Conservation (phyloP, 148 eudicot genomes). For the Pouteria glomerata region DNA sequence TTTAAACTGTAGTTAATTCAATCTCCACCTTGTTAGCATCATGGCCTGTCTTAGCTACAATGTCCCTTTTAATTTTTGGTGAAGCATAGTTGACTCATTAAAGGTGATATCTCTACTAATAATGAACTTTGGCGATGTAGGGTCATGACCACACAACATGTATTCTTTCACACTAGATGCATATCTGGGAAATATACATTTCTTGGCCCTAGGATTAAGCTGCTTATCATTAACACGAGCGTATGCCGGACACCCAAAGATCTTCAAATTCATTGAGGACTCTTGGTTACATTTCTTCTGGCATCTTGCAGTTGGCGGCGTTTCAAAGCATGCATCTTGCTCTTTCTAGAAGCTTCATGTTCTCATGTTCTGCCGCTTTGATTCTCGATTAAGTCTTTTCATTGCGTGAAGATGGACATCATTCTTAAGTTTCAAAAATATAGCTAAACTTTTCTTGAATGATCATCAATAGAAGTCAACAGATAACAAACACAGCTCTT, state of each 20-base stretch:
- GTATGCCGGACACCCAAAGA: background rate
- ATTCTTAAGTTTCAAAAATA: no score
- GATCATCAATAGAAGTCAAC: no score
- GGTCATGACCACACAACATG: background rate
- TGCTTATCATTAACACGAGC: background rate
- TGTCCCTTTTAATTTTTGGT: background rate
- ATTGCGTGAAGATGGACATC: no score
- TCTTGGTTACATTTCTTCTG: background rate
- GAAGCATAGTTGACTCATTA: background rate
- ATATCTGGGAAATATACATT: background rate
- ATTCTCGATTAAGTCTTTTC: no score
- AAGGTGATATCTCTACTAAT: background rate
- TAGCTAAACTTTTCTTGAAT: no score
- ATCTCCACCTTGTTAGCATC: background rate
- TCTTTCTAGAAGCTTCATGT: no score
- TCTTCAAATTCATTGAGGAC: background rate
- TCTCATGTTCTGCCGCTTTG: no score
- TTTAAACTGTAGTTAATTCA: no score
- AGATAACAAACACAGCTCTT: no score
- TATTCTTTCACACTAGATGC: background rate
- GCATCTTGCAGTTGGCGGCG: background rate
- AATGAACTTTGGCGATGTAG: background rate
- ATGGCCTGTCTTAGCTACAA: background rate
- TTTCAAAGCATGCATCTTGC: no score
- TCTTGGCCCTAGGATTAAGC: background rate